Evolutionary conservation across 2,329 filamentous ascomycete genomes (phyloP).

Genomic region (Atkinsonella texensis): DNA sequence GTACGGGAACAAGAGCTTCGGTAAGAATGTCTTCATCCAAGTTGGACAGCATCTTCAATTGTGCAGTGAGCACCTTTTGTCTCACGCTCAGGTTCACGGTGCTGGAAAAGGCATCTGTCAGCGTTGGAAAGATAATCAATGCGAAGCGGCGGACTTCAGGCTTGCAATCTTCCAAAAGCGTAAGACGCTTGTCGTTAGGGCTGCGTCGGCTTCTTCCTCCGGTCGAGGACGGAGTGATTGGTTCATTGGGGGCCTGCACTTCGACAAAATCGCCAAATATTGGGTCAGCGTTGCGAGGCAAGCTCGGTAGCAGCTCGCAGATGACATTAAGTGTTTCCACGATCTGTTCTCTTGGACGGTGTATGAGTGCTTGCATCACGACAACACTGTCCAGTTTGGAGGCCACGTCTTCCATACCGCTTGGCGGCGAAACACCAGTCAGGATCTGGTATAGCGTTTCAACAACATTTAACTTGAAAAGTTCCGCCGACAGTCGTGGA

Average conservation of each 20-base stretch:
- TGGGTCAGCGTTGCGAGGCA: constrained; percentile 44
- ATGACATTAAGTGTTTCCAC: constrained; percentile 96
- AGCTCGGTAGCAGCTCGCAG: constrained; percentile 77
- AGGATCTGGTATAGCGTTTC: constrained; percentile 96
- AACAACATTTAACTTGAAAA: constrained; percentile 93
- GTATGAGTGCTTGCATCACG: constrained; percentile 97
- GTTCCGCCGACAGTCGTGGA: constrained; percentile 71
- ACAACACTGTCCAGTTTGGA: constrained; percentile 90
- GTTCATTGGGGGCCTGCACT: constrained; percentile 25
- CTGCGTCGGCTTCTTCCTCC: constrained; percentile 26
- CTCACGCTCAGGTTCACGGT: constrained; percentile 92
- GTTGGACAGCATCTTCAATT: constrained; percentile 95
- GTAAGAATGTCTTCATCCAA: constrained; percentile 75
- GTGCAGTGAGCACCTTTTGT: constrained; percentile 89
- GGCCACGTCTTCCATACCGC: constrained; percentile 62
- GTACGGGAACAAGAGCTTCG: constrained; percentile 75
- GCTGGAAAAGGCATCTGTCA: constrained; percentile 95
- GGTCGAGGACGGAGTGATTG: constrained; percentile 25
- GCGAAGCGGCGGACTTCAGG: constrained; percentile 82
- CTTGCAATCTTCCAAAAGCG: constrained; percentile 72
- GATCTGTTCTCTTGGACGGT: constrained; percentile 88
- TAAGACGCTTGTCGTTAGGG: constrained; percentile 69
- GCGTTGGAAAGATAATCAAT: constrained; percentile 81
- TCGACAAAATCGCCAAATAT: constrained; percentile 32
- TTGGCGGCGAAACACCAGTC: constrained; percentile 86